Evolutionary conservation across 2,329 filamentous ascomycete genomes (phyloP), one percentile per base, ranked within the genome.

Genomic region (Uncinocarpus reesii): DNA sequence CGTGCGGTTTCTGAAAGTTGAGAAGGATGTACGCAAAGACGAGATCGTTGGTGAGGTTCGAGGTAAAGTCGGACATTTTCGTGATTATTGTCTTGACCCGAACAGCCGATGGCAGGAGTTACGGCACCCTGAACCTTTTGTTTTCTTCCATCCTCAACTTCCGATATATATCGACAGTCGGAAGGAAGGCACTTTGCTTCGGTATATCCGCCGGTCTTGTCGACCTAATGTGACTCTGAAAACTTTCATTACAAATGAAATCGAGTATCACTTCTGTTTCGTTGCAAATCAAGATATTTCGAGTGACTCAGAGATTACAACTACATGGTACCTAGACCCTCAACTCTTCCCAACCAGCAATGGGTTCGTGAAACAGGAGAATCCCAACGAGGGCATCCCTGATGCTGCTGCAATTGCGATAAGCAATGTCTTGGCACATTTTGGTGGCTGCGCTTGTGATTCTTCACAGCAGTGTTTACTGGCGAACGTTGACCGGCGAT

Each of bases 91-190:
- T 55, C 71, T 75, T 8, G 76, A 84, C 47, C 70, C 76, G 1
- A 73, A 74, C 24, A 86, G 84, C 56, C 72, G 80, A 7, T 88
- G 82, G 81, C 69, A 75, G 28, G 81, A 84, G 45, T 65, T 85
- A 8, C 65, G 66, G 28, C 72, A 74, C 53, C 71, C 72, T 1
- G 69, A 73, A 48, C 85, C 85, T 0, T 88, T 88, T 57, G 84
- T 90, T 20, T 86, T 89, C 62, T 90, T 96, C 65, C 89, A 93
- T 59, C 86, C 88, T 1, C 76, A 82, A 50, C 78, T 96, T 7
- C 90, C 90, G 0, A 77, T 98, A 10, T 95, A 89, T 67, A 92
- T 98, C 59, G 92, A 95, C 65, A 92, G 89, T 7, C 78, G 92
- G 51, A 79, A 79, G 62, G 87, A 94, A 69, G 92, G 90, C 18